A percentile compares a stretch with the other conserved stretches of the same genome.
Evolutionary conservation across 2,329 filamentous ascomycete species (phyloP).

Genomic region (Harringtonia lauricola): DNA sequence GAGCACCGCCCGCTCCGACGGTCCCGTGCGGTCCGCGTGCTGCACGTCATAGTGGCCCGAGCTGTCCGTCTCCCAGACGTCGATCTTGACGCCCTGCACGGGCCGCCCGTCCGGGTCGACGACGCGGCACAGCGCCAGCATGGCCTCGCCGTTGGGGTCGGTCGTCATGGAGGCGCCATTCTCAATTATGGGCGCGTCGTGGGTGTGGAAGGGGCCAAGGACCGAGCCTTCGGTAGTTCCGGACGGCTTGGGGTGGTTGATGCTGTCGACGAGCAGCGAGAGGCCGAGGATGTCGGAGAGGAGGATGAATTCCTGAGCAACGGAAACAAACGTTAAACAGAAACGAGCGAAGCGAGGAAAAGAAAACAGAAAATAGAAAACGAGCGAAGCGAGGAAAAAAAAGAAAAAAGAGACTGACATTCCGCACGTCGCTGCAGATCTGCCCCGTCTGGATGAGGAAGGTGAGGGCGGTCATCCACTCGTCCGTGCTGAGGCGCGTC

Average conservation of each 20-base stretch:
- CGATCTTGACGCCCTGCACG: conserved; percentile 56
- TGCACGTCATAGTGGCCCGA: conserved; percentile 78
- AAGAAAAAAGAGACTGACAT: conserved; percentile 36
- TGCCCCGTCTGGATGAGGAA: conserved; percentile 66
- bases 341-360: neutral
- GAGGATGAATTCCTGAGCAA: conserved; percentile 57
- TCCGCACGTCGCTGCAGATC: conserved; percentile 62
- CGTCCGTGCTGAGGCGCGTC: conserved; percentile 61
- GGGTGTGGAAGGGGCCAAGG: conserved; percentile 73
- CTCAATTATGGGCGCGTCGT: conserved; percentile 51
- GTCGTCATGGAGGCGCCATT: conserved; percentile 54
- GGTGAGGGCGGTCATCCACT: conserved; percentile 66
- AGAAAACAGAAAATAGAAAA: neutral
- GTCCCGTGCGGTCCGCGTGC: conserved; percentile 49
- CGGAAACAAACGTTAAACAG: neutral
- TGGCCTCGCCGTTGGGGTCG: conserved; percentile 57
- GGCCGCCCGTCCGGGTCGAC: conserved; percentile 53
- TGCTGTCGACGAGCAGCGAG: conserved; percentile 68
- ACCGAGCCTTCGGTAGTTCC: conserved; percentile 66
- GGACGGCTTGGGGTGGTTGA: conserved; percentile 71
- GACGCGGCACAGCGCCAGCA: conserved; percentile 64
- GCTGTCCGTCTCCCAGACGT: conserved; percentile 79
- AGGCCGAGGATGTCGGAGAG: conserved; percentile 71
- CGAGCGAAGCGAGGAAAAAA: neutral
- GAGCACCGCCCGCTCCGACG: conserved; percentile 61